Percentiles rank a stretch among this genome's conserved stretches.
Conservation (phyloP, 495 filamentous ascomycete species). For the Penicillium diatomitis region DNA sequence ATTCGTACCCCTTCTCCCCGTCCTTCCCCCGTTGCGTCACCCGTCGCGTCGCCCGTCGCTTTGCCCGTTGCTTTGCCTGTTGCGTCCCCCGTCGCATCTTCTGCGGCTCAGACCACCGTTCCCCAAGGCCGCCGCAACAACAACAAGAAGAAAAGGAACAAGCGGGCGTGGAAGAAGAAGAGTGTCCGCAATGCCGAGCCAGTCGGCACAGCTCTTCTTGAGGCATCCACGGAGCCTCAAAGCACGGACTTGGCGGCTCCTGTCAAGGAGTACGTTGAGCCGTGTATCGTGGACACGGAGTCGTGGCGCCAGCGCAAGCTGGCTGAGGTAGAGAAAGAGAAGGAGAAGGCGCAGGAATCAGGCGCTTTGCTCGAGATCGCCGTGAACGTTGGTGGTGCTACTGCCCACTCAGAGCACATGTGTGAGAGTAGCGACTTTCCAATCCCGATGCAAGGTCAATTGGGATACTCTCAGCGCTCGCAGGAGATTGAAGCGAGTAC, state of each 20-base stretch:
- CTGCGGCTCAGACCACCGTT: not conserved
- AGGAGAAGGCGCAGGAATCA: not conserved
- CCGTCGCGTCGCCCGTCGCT: not conserved
- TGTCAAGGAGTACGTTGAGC: not conserved
- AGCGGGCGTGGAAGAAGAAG: not conserved
- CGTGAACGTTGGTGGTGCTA: not conserved
- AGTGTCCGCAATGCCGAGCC: not conserved
- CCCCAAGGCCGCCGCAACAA: not conserved
- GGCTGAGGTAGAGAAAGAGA: not conserved
- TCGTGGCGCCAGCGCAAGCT: not conserved
- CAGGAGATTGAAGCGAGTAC: not conserved
- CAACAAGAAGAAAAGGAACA: not conserved
- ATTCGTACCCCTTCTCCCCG: too few species aligned
- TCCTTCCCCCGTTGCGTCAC: too few species aligned
- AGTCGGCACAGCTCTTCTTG: not conserved
- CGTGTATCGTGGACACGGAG: slow-evolving; percentile 2
- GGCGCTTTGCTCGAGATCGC: not conserved
- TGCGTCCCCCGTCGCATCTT: not conserved
- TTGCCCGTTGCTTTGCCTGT: not conserved
- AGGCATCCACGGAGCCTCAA: not conserved
- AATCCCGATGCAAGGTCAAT: not conserved
- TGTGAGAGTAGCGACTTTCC: not conserved
- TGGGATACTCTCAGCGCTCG: not conserved
- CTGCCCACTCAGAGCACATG: not conserved
- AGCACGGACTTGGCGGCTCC: not conserved